phyloP scores from a whole-genome alignment of 2,329 filamentous ascomycete species.

The Calonectria crousiana region DNA sequence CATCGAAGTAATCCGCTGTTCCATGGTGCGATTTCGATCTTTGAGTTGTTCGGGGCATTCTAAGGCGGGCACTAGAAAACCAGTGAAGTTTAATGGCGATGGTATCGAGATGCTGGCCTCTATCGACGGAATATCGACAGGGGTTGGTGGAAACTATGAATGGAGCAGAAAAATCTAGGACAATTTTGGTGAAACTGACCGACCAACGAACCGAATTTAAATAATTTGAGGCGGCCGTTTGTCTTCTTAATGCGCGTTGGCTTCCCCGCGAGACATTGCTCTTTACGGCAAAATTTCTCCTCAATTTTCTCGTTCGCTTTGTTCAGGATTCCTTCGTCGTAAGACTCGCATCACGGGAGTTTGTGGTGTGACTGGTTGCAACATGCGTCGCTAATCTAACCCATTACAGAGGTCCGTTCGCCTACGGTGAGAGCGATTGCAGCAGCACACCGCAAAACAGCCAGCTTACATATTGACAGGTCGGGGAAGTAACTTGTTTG shows the following conservation, averaged over 20 bases:
- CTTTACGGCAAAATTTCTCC: background rate
- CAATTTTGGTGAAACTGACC: too few relatives aligned
- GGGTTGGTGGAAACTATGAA: too few relatives aligned
- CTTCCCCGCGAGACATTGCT: background rate
- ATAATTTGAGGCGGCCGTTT: background rate
- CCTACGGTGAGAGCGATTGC: background rate
- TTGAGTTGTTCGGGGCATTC: background rate
- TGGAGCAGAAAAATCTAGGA: background rate
- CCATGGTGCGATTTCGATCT: background rate
- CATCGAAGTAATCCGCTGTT: background rate
- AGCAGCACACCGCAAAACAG: background rate
- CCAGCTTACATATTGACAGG: background rate
- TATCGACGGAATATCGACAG: background rate
- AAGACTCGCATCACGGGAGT: background rate
- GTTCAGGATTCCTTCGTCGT: background rate
- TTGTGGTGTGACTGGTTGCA: background rate
- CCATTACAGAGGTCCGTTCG: background rate
- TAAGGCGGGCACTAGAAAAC: background rate
- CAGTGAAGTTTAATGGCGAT: background rate
- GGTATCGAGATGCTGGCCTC: too few relatives aligned
- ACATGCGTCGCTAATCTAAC: constrained; percentile 1
- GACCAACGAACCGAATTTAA: background rate
- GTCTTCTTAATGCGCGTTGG: background rate
- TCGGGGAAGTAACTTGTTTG: background rate
- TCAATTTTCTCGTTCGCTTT: background rate